Base-by-base conservation (phyloP, 192 early-diverging fungal genomes). In the Coemansia sp. region DNA sequence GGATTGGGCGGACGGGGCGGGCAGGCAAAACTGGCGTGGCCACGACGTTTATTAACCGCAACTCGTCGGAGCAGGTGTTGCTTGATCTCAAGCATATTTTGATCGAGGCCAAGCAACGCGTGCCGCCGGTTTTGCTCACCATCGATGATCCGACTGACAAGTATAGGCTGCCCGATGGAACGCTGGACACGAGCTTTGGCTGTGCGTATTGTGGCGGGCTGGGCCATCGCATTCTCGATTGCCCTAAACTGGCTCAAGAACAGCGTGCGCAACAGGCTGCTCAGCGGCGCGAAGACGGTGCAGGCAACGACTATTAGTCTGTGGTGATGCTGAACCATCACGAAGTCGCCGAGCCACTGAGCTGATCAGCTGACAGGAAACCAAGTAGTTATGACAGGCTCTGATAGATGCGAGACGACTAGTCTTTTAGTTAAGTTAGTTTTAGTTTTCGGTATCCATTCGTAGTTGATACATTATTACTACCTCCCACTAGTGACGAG, bases 1-100 rank as follows among this genome's bases (percentile, higher is more conserved):
- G 96, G 43, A 98, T 98, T 62, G 97, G 97, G 62, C 90, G 97
- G 75, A 98, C 95, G 7, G 97, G 97, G 57, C 93, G 97, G 69
- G 91, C 90, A 5, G 97, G 97, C 22, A 94, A 94, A 72, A 97
- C 95, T 0, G 97, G 97, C 39, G 87, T 96, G 2, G 95, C 97
- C 0, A 98, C 97, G 0, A 98, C 97, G 14, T 98, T 98, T 75
- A 95, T 98, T 65, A 96, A 97, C 72, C 82, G 85, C 75, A 91
- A 88, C 56, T 94, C 91, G 22, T 92, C 94, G 0, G 92, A 97
- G 67, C 93, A 96, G 62, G 94, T 98, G 57, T 76, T 95, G 59
- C 73, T 98, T 8, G 96, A 98, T 83, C 82, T 98, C 62, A 98
- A 98, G 75, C 91, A 97, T 57, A 74, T 98, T 25, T 78, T 97